Evolutionary conservation across 2,329 filamentous ascomycete genomes (phyloP).

Genomic region (Cucurbitaria berberidis): DNA sequence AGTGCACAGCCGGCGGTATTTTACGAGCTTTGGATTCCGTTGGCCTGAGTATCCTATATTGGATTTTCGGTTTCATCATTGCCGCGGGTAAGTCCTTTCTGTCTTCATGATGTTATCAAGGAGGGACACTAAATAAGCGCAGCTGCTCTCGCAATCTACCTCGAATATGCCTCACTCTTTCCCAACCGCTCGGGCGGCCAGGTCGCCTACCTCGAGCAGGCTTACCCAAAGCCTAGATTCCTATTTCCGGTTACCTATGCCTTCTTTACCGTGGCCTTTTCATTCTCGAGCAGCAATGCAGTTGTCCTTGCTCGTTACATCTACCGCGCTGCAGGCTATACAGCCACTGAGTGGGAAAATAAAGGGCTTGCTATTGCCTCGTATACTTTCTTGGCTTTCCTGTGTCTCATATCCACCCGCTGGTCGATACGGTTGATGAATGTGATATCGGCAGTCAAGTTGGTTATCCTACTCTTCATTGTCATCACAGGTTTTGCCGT

Average conservation of each 20-base stretch:
- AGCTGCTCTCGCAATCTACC: constrained; percentile 34
- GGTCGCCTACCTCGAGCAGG: constrained; percentile 41
- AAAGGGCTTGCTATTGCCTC: constrained; percentile 38
- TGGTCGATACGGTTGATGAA: constrained; percentile 40
- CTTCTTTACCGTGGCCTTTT: constrained; percentile 37
- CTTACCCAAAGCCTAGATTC: constrained; percentile 34
- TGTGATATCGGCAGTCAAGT: constrained; percentile 56
- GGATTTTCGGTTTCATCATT: constrained; percentile 38
- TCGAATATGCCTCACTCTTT: constrained; percentile 38
- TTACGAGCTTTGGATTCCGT: constrained; percentile 33
- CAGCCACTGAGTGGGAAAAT: constrained; percentile 34
- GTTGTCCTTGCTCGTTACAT: constrained; percentile 40
- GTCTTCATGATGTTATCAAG: neutral
- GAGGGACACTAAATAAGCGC: neutral
- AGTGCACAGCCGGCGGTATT: constrained; percentile 28
- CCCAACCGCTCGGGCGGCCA: constrained; percentile 39
- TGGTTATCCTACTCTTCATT: constrained; percentile 66
- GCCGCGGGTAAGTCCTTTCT: constrained; percentile 21
- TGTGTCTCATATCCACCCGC: constrained; percentile 35
- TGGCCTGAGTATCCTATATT: constrained; percentile 36
- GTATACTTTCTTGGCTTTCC: constrained; percentile 30
- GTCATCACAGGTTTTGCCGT: constrained; percentile 39
- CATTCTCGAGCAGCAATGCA: constrained; percentile 40
- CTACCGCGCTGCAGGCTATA: constrained; percentile 34
- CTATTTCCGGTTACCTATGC: constrained; percentile 40